Percentiles rank a stretch among this genome's conserved stretches.
Evolutionary conservation across 371 early-diverging fungal genomes (phyloP).

Genomic region (Rhizopus sp.): DNA sequence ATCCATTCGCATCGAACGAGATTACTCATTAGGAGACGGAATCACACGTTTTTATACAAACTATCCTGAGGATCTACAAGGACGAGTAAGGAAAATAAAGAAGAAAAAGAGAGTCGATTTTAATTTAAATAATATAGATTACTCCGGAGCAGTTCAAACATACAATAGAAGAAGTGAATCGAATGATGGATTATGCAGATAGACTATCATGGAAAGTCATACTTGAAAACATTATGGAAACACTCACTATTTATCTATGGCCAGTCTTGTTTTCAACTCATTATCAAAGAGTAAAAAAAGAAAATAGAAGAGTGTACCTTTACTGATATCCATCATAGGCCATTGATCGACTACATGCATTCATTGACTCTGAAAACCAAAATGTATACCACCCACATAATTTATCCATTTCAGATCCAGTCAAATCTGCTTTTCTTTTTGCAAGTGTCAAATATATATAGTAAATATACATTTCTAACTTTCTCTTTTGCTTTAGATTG

Average conservation of each 20-base stretch:
- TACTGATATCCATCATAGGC: constrained; percentile 22
- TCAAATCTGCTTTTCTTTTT: constrained; percentile 50
- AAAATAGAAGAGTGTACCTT: neutral
- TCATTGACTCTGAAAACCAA: constrained; percentile 47
- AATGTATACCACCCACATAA: constrained; percentile 37
- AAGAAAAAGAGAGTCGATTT: neutral
- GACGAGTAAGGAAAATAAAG: constrained; percentile 31
- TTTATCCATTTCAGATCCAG: constrained; percentile 44
- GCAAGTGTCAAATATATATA: constrained; percentile 28
- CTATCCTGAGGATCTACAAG: constrained; percentile 40
- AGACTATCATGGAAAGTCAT: constrained; percentile 37
- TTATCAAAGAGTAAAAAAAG: constrained; percentile 44
- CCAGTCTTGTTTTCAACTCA: constrained; percentile 46
- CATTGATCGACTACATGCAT: constrained; percentile 32
- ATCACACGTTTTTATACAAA: constrained; percentile 46
- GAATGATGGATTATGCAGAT: constrained; percentile 42
- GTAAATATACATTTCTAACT: neutral
- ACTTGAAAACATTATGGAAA: constrained; percentile 52
- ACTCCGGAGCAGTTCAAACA: constrained; percentile 30
- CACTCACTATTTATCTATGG: constrained; percentile 48
- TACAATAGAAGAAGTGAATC: constrained; percentile 47
- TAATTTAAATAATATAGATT: constrained; percentile 28
- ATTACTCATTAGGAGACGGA: constrained; percentile 52
- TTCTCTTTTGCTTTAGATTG: constrained; percentile 20
- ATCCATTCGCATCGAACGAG: constrained; percentile 47